Conservation (phyloP, 2,329 filamentous ascomycete genomes). For the Trichophyton schoenleinii region DNA sequence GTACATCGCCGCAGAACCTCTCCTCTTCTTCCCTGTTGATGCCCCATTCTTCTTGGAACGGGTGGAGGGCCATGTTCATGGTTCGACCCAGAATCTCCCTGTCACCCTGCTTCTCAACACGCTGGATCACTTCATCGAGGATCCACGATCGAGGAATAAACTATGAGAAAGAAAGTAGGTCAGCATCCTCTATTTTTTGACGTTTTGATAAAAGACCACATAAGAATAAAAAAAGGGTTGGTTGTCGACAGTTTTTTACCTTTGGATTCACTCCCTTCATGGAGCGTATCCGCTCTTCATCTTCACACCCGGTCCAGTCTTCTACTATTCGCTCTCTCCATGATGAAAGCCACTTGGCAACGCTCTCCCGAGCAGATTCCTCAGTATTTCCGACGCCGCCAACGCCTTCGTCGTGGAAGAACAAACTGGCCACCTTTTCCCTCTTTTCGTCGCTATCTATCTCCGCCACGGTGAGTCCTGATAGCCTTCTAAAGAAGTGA, state of each 20-base stretch:
- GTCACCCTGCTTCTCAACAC: conserved; percentile 75
- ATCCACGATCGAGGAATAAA: conserved; percentile 88
- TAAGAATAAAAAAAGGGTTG: neutral
- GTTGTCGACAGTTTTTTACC: conserved; percentile 19
- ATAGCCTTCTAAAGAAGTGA: conserved; percentile 77
- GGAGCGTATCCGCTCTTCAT: conserved; percentile 51
- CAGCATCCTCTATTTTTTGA: neutral
- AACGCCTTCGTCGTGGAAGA: conserved; percentile 68
- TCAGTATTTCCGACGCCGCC: conserved; percentile 47
- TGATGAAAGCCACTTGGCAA: conserved; percentile 68
- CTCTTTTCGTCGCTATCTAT: conserved; percentile 53
- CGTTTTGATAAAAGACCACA: no score
- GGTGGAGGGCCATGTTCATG: conserved; percentile 71
- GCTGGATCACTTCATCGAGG: conserved; percentile 79
- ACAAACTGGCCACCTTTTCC: conserved; percentile 52
- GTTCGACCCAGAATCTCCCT: conserved; percentile 62
- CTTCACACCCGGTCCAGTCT: conserved; percentile 56
- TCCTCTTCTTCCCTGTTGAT: conserved; percentile 61
- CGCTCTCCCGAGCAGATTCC: conserved; percentile 49
- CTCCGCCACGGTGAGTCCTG: conserved; percentile 48
- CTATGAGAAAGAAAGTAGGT: conserved; percentile 18
- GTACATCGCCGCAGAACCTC: conserved; percentile 76
- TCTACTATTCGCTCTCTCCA: conserved; percentile 62
- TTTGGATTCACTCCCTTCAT: conserved; percentile 90
- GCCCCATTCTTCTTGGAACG: conserved; percentile 60